Percentiles rank a stretch among this genome's conserved stretches.
Evolutionary conservation across 2,329 filamentous ascomycete species (phyloP).

Genomic region (Corynespora cassiicola): DNA sequence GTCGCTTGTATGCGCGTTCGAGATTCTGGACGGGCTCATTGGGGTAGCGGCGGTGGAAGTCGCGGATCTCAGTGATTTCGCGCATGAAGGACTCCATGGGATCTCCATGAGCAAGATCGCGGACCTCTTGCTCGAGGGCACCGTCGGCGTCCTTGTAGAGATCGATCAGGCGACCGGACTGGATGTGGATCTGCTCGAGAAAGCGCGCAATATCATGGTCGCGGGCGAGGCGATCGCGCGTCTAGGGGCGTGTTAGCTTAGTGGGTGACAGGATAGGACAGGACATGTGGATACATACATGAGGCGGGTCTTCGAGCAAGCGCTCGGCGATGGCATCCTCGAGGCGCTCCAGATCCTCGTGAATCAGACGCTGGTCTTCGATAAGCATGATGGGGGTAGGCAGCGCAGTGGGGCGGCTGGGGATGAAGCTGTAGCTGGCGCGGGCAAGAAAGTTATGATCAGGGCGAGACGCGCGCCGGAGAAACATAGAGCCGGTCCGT

Average conservation of each 20-base stretch:
- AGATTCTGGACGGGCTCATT: slow-evolving; percentile 96
- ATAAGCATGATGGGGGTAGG: slow-evolving; percentile 68
- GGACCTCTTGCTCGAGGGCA: slow-evolving; percentile 77
- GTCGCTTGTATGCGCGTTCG: slow-evolving; percentile 86
- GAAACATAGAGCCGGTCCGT: too few species aligned
- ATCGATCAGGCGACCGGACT: slow-evolving; percentile 79
- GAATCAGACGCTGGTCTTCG: slow-evolving; percentile 91
- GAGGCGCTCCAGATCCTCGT: slow-evolving; percentile 95
- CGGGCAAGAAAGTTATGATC: too few species aligned
- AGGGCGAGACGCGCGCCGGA: too few species aligned
- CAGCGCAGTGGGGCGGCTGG: slow-evolving; percentile 18
- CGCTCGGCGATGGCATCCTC: slow-evolving; percentile 94
- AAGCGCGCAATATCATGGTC: slow-evolving; percentile 93
- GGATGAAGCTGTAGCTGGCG: slow-evolving; percentile 19
- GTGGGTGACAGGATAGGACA: neutral
- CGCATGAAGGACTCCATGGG: slow-evolving; percentile 91
- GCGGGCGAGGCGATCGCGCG: slow-evolving; percentile 85
- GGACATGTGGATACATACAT: slow-evolving; percentile 62
- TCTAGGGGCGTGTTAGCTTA: slow-evolving; percentile 57
- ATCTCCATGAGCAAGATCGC: slow-evolving; percentile 82
- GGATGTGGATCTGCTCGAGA: slow-evolving; percentile 83
- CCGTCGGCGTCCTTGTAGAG: slow-evolving; percentile 85
- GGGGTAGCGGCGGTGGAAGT: slow-evolving; percentile 88
- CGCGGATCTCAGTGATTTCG: slow-evolving; percentile 79
- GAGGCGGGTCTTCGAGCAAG: slow-evolving; percentile 84